These are phyloP conservation scores for Wickerhamiella azyma DNA, from an alignment of 805 yeast genomes.

Conservation along the genomic window DNA sequence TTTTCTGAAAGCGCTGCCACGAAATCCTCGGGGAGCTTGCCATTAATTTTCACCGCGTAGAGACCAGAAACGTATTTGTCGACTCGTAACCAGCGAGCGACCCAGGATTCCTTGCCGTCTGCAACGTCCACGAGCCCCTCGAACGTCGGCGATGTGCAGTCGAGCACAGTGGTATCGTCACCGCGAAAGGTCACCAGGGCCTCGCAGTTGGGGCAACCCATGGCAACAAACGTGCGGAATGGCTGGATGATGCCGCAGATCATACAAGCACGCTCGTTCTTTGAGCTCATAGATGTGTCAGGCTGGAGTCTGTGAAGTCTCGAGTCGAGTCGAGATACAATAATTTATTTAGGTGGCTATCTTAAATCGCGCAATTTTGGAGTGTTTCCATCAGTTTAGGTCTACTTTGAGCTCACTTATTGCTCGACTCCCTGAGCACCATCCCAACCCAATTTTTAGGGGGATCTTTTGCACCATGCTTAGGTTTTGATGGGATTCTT, in stretches of 20 bases:
- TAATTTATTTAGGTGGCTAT: no score
- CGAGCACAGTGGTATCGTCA: conserved; percentile 74
- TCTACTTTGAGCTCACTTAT: no score
- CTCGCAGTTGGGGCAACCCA: conserved; percentile 96
- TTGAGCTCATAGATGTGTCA: conserved; percentile 27
- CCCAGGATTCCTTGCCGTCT: conserved; percentile 82
- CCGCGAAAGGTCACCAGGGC: conserved; percentile 62
- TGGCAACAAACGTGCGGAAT: conserved; percentile 54
- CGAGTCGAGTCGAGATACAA: no score
- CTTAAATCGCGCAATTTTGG: no score
- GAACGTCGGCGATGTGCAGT: conserved; percentile 89
- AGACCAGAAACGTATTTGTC: conserved; percentile 80
- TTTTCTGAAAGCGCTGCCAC: conserved; percentile 56
- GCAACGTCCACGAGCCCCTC: conserved; percentile 91
- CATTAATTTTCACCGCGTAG: conserved; percentile 87
- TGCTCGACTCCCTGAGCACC: no score
- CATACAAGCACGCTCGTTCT: conserved; percentile 91
- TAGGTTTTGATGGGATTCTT: no score
- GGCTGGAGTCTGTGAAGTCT: no score
- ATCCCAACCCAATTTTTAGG: no score
- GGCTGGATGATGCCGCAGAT: conserved; percentile 88
- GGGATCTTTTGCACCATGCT: no score
- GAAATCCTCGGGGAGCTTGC: conserved; percentile 79
- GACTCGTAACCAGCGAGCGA: conserved; percentile 87
- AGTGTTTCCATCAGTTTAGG: no score